phyloP scores from a whole-genome alignment of 805 yeast species.

The Saccharomyces cerevisiae region DNA sequence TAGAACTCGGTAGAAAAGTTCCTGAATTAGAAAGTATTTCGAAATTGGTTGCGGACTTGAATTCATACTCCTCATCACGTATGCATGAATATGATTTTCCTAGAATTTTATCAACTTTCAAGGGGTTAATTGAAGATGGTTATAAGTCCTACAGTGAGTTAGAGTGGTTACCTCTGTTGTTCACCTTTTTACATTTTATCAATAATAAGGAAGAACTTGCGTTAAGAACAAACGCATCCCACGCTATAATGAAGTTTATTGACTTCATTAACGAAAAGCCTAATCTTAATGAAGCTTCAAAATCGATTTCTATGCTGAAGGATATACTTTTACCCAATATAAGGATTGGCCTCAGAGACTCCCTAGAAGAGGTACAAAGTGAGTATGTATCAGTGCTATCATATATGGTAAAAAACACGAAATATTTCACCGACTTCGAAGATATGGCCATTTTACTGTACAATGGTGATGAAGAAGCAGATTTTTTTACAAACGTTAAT shows the following conservation, averaged over 20 bases:
- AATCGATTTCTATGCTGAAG: conserved; percentile 36
- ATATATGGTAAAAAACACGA: conserved; percentile 46
- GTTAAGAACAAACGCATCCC: conserved; percentile 68
- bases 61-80: conserved; percentile 55
- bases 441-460: conserved; percentile 60
- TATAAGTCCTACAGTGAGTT: conserved; percentile 37
- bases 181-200: conserved; percentile 60
- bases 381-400: conserved; percentile 64
- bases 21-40: conserved; percentile 39
- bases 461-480: conserved; percentile 72
- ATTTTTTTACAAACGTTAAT: conserved; percentile 65
- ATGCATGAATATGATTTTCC: conserved; percentile 76
- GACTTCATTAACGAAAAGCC: conserved; percentile 41
- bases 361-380: conserved; percentile 53
- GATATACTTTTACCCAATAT: conserved; percentile 55
- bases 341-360: conserved; percentile 54
- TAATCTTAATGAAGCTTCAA: conserved; percentile 22
- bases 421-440: conserved; percentile 41
- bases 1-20: conserved; percentile 48
- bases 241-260: conserved; percentile 51
- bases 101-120: conserved; percentile 60
- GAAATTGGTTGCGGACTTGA: conserved; percentile 51
- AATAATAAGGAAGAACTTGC: conserved; percentile 75
- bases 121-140: conserved; percentile 48
- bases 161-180: conserved; percentile 77